Conservation (phyloP, 2,329 filamentous ascomycete species). For the Colletotrichum graminicola region DNA sequence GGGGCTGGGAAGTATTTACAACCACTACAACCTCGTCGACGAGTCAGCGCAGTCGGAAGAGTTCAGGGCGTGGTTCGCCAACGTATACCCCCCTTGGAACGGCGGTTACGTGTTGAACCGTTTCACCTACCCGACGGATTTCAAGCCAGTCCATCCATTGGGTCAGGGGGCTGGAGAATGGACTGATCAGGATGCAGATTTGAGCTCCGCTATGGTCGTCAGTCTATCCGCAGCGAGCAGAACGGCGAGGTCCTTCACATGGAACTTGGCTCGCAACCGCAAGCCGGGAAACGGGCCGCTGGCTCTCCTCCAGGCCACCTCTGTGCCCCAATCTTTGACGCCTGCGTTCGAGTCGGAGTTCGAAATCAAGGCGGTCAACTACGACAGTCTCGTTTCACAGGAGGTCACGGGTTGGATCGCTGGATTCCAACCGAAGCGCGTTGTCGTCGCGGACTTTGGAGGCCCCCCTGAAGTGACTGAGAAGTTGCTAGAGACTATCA, state of each 20-base stretch:
- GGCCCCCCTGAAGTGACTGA: slow-evolving; percentile 24
- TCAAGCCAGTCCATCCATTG: slow-evolving; percentile 43
- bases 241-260: slow-evolving; percentile 47
- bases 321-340: slow-evolving; percentile 35
- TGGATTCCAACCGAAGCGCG: slow-evolving; percentile 28
- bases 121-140: slow-evolving; percentile 50
- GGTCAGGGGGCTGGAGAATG: slow-evolving; percentile 44
- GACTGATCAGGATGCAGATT: slow-evolving; percentile 49
- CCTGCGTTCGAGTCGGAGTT: slow-evolving; percentile 4
- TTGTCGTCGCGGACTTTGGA: slow-evolving; percentile 45
- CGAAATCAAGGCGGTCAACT: slow-evolving; percentile 36
- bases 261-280: slow-evolving; percentile 44
- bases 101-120: slow-evolving; percentile 50
- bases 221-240: slow-evolving; percentile 49
- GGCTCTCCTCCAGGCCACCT: slow-evolving; percentile 48
- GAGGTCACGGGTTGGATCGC: slow-evolving; percentile 39
- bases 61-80: slow-evolving; percentile 30
- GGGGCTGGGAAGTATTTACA: slow-evolving; percentile 54
- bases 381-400: slow-evolving; percentile 25
- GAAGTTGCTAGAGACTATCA: slow-evolving; percentile 22
- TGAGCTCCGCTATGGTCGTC: slow-evolving; percentile 51
- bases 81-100: slow-evolving; percentile 45
- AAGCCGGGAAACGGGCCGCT: slow-evolving; percentile 40
- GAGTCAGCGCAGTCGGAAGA: slow-evolving; percentile 27
- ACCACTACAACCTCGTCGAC: slow-evolving; percentile 52